phyloP scores from a whole-genome alignment of 306 rosid genomes.

The Cucurbita moschata region DNA sequence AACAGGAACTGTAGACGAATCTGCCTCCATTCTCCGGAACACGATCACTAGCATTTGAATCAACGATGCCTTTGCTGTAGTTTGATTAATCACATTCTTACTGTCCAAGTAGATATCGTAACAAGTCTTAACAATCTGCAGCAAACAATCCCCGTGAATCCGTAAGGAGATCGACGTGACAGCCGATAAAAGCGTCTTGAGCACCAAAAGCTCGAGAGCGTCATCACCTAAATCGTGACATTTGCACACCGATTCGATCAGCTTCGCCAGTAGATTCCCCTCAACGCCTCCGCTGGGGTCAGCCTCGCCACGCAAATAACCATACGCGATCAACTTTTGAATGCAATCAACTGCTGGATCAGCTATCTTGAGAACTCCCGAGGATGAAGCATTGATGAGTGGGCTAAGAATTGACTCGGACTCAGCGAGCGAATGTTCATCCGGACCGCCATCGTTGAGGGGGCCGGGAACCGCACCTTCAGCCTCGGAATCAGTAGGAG shows the following conservation, averaged over 20 bases:
- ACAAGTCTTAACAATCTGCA: slow-evolving; percentile 80
- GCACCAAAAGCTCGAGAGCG: slow-evolving; percentile 55
- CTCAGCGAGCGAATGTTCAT: slow-evolving; percentile 58
- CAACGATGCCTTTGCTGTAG: slow-evolving; percentile 92
- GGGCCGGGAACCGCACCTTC: slow-evolving; percentile 58
- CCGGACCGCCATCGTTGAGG: slow-evolving; percentile 73
- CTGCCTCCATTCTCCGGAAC: slow-evolving; percentile 98
- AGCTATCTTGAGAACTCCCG: slow-evolving; percentile 73
- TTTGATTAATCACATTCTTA: slow-evolving; percentile 81
- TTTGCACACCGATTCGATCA: slow-evolving; percentile 87
- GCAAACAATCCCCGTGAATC: slow-evolving; percentile 90
- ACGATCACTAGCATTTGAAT: slow-evolving; percentile 95
- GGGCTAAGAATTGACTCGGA: slow-evolving; percentile 76
- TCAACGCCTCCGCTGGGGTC: slow-evolving; percentile 52
- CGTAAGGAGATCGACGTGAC: slow-evolving; percentile 86
- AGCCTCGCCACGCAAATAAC: slow-evolving; percentile 86
- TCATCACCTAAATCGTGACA: slow-evolving; percentile 85
- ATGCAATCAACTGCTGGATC: slow-evolving; percentile 95
- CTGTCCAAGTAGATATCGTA: slow-evolving; percentile 79
- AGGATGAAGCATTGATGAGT: slow-evolving; percentile 62
- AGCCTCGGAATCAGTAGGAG: slow-evolving; percentile 29
- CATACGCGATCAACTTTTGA: slow-evolving; percentile 81
- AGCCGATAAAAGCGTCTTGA: slow-evolving; percentile 80
- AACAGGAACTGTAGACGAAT: slow-evolving; percentile 83
- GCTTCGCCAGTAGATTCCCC: slow-evolving; percentile 53